Percentiles rank a stretch among this genome's conserved stretches.
Conservation (phyloP, 129 eudicot genomes). For the Pulicaria dysenterica region DNA sequence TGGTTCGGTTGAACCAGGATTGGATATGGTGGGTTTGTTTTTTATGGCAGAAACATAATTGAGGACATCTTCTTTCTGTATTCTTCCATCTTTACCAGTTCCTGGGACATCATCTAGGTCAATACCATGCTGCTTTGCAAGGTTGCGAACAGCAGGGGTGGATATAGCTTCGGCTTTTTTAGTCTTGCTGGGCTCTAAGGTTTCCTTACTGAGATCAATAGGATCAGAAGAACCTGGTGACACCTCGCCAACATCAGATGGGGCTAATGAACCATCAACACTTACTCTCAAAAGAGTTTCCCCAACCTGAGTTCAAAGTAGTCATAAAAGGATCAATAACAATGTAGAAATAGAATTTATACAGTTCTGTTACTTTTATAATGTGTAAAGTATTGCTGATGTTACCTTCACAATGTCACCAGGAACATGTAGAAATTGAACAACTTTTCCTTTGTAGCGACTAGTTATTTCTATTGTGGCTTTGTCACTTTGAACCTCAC, state of each 20-base stretch:
- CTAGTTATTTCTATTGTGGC: slow-evolving; percentile 97
- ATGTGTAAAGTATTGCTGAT: neutral
- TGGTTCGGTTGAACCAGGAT: slow-evolving; percentile 32
- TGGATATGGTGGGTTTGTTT: slow-evolving; percentile 32
- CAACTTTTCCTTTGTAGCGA: slow-evolving; percentile 78
- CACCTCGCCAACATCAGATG: slow-evolving; percentile 19
- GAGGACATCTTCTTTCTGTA: slow-evolving; percentile 70
- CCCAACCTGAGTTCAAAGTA: slow-evolving; percentile 62
- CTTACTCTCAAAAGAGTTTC: slow-evolving; percentile 73
- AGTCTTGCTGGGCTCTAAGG: slow-evolving; percentile 18
- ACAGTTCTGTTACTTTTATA: neutral
- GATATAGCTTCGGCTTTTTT: slow-evolving; percentile 50
- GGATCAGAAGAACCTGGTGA: slow-evolving; percentile 17
- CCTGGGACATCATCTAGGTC: slow-evolving; percentile 62
- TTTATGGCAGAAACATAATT: slow-evolving; percentile 41
- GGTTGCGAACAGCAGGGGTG: slow-evolving; percentile 82
- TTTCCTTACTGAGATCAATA: slow-evolving; percentile 26
- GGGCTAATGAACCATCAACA: slow-evolving; percentile 44
- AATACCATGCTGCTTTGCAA: slow-evolving; percentile 69
- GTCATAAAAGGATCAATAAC: neutral
- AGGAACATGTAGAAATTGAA: slow-evolving; percentile 66
- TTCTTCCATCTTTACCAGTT: slow-evolving; percentile 78
- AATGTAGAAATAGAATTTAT: neutral
- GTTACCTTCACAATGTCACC: slow-evolving; percentile 86
- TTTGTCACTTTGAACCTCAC: slow-evolving; percentile 99